Conservation (phyloP, 495 filamentous ascomycete genomes). For the Hypoxylon fuscum region DNA sequence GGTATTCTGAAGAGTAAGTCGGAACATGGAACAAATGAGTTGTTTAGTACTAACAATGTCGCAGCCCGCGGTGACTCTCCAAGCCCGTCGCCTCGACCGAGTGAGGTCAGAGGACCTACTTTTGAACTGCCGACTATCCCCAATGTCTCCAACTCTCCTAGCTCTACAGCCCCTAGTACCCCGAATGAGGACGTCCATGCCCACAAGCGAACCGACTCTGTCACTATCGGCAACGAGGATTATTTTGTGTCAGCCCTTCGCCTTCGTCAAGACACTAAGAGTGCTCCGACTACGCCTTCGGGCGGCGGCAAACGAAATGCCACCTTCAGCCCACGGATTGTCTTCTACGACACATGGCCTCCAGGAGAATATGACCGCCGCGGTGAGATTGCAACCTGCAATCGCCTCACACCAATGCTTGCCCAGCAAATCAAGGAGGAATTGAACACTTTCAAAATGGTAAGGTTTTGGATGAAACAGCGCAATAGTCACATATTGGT, state of each 20-base stretch:
- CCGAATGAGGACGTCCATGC: conserved; percentile 75
- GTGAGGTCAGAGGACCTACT: conserved; percentile 59
- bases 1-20: conserved; percentile 93
- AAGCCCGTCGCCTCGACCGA: conserved; percentile 68
- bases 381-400: conserved; percentile 97
- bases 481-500: background rate
- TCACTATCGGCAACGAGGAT: conserved; percentile 81
- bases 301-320: conserved; percentile 74
- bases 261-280: conserved; percentile 73
- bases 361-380: conserved; percentile 94
- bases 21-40: conserved; percentile 8
- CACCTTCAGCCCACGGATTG: conserved; percentile 90
- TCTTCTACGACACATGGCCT: conserved; percentile 96
- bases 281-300: conserved; percentile 79
- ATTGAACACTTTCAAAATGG: conserved; percentile 99
- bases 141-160: conserved; percentile 76
- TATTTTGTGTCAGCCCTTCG: conserved; percentile 84
- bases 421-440: conserved; percentile 99
- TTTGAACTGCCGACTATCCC: conserved; percentile 64
- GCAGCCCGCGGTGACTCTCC: conserved; percentile 64
- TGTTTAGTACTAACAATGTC: conserved; percentile 36
- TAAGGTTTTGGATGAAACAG: conserved; percentile 55
- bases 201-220: conserved; percentile 69
- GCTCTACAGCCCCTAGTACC: conserved; percentile 83
- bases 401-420: conserved; percentile 93